Evolutionary conservation across 495 filamentous ascomycete species (phyloP).

Genomic region (Talaromyces stipitatus): DNA sequence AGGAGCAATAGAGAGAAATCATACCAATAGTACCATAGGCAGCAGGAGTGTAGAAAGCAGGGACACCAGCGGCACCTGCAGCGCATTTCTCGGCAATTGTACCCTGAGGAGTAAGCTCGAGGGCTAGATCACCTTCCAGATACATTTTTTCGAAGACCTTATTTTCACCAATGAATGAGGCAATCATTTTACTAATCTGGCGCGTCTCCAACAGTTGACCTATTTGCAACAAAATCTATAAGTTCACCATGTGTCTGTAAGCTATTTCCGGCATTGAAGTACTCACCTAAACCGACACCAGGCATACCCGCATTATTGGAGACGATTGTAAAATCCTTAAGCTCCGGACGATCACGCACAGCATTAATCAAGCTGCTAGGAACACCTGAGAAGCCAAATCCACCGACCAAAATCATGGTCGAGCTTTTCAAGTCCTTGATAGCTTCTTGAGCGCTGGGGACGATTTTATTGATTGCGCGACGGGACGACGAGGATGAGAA

Average conservation of each 20-base stretch:
- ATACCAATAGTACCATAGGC: conserved; percentile 66
- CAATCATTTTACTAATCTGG: conserved; percentile 84
- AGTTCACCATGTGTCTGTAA: no score
- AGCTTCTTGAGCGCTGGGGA: conserved; percentile 61
- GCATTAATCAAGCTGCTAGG: conserved; percentile 78
- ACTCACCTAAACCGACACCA: conserved; percentile 57
- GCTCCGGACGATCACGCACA: conserved; percentile 60
- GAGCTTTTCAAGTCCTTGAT: conserved; percentile 66
- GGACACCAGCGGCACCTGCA: conserved; percentile 76
- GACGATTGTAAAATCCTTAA: conserved; percentile 70
- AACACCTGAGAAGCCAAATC: conserved; percentile 80
- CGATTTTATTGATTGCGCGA: conserved; percentile 69
- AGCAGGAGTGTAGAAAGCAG: conserved; percentile 86
- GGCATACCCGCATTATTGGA: conserved; percentile 89
- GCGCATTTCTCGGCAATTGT: conserved; percentile 81
- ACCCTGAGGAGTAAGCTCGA: conserved; percentile 84
- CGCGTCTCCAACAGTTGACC: conserved; percentile 61
- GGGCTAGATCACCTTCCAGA: conserved; percentile 67
- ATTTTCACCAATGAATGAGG: conserved; percentile 84
- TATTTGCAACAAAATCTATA: neutral
- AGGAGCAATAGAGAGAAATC: neutral
- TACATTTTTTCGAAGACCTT: conserved; percentile 84
- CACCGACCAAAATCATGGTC: conserved; percentile 66
- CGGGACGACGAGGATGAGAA: conserved; percentile 58
- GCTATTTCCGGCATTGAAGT: neutral